phyloP scores from a whole-genome alignment of 768 basidiomycete species.

The Gautieria morchelliformis region DNA sequence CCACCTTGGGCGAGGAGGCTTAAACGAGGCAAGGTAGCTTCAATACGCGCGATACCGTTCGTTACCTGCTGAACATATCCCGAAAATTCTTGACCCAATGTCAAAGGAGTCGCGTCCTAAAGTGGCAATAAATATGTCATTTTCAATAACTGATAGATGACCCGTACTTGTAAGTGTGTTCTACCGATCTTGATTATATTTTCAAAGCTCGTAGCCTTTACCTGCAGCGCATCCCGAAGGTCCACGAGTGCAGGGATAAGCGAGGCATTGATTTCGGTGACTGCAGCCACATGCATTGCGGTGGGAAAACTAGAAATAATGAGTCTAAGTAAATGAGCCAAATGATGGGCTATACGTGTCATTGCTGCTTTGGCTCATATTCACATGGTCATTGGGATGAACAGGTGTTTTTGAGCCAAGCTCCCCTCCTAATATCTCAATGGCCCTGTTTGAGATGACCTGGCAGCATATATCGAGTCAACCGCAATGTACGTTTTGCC shows the following conservation, averaged over 20 bases:
- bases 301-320: constrained; percentile 74
- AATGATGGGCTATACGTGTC: constrained; percentile 65
- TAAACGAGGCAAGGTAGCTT: constrained; percentile 74
- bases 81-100: constrained; percentile 97
- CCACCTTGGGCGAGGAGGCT: constrained; percentile 93
- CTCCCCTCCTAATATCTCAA: constrained; percentile 91
- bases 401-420: constrained; percentile 95
- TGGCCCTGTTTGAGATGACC: constrained; percentile 98
- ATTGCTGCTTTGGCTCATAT: constrained; percentile 98
- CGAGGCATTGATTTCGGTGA: constrained; percentile 70
- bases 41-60: constrained; percentile 81
- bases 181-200: constrained; percentile 98
- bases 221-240: constrained; percentile 75
- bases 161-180: constrained; percentile 75
- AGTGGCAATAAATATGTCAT: constrained; percentile 7
- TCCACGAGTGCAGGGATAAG: constrained; percentile 81
- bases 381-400: constrained; percentile 99
- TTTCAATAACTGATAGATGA: not conserved
- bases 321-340: not conserved
- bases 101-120: constrained; percentile 93
- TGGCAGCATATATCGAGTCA: constrained; percentile 18
- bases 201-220: constrained; percentile 75
- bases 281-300: constrained; percentile 96
- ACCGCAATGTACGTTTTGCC: not conserved
- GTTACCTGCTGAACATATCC: constrained; percentile 94